phyloP scores from a whole-genome alignment of 768 basidiomycete species.

The Cystobasidium ongulense region DNA sequence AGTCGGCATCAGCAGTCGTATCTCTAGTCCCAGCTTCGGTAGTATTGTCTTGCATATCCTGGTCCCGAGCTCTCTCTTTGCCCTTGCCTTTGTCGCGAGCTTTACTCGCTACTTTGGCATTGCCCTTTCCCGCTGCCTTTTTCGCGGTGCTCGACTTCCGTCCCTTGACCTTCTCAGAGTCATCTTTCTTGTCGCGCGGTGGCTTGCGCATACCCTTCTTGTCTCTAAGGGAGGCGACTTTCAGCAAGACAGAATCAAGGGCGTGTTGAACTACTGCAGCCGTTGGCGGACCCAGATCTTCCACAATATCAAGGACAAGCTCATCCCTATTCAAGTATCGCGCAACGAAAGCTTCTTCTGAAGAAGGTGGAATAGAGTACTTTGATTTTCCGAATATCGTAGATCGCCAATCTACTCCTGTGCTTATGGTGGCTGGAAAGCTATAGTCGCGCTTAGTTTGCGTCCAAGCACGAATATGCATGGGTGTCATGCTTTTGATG shows the following conservation, averaged over 20 bases:
- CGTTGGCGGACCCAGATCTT: background rate
- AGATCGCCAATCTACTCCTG: background rate
- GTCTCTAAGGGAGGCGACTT: background rate
- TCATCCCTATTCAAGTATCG: background rate
- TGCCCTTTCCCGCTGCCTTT: background rate
- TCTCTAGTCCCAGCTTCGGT: background rate
- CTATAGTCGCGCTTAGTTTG: background rate
- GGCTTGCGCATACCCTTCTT: background rate
- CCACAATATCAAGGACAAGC: conserved; percentile 6
- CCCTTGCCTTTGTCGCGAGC: background rate
- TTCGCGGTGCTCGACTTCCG: background rate
- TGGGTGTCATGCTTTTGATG: background rate
- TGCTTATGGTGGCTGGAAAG: background rate
- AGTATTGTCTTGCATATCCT: background rate
- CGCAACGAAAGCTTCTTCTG: background rate
- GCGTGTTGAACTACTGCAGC: background rate
- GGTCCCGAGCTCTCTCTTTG: background rate
- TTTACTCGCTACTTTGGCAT: background rate
- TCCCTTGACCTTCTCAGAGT: background rate
- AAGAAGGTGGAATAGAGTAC: background rate
- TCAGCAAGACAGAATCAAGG: background rate
- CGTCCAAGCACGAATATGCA: background rate
- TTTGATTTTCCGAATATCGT: background rate
- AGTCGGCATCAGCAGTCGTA: background rate
- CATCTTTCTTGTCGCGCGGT: background rate